Evolutionary conservation across 192 early-diverging fungal species (phyloP).

Genomic region (Coemansia sp.): DNA sequence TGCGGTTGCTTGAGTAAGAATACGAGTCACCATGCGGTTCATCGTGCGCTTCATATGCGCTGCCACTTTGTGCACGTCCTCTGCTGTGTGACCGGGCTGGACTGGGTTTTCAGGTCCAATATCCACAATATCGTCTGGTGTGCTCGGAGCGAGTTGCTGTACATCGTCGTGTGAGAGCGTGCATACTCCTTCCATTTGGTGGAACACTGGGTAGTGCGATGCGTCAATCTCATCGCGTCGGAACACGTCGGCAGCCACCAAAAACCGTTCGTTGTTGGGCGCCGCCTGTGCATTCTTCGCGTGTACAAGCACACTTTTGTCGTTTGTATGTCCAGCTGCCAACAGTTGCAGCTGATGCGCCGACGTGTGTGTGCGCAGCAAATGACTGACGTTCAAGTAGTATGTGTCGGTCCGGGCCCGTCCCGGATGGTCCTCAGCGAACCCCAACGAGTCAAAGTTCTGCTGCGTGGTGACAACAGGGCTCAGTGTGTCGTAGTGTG

Average conservation of each 20-base stretch:
- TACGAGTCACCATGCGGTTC: slow-evolving; percentile 73
- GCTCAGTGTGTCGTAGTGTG: slow-evolving; percentile 62
- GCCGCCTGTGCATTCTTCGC: slow-evolving; percentile 35
- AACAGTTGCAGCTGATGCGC: slow-evolving; percentile 90
- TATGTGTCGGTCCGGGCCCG: slow-evolving; percentile 86
- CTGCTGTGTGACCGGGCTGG: slow-evolving; percentile 69
- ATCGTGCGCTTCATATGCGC: slow-evolving; percentile 77
- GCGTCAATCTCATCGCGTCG: slow-evolving; percentile 94
- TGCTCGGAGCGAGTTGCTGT: slow-evolving; percentile 1
- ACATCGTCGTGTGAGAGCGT: slow-evolving; percentile 45
- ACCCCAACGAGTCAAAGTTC: slow-evolving; percentile 92
- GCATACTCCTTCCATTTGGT: slow-evolving; percentile 96
- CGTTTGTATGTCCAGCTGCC: slow-evolving; percentile 32
- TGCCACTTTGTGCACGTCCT: slow-evolving; percentile 56
- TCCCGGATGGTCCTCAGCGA: slow-evolving; percentile 79
- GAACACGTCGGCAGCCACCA: slow-evolving; percentile 98
- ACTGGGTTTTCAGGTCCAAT: slow-evolving; percentile 69
- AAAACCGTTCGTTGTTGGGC: slow-evolving; percentile 59
- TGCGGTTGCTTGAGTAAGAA: slow-evolving; percentile 59
- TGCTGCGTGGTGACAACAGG: slow-evolving; percentile 81
- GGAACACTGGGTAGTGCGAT: slow-evolving; percentile 95
- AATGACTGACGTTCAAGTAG: slow-evolving; percentile 76
- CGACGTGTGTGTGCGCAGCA: slow-evolving; percentile 91
- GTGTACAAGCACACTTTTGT: slow-evolving; percentile 11
- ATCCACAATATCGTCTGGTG: slow-evolving; percentile 33